Percentiles rank a stretch among this genome's conserved stretches.
These are phyloP conservation scores for Artemisia annua DNA, from an alignment of 129 eudicot genomes.

Conservation along the genomic window DNA sequence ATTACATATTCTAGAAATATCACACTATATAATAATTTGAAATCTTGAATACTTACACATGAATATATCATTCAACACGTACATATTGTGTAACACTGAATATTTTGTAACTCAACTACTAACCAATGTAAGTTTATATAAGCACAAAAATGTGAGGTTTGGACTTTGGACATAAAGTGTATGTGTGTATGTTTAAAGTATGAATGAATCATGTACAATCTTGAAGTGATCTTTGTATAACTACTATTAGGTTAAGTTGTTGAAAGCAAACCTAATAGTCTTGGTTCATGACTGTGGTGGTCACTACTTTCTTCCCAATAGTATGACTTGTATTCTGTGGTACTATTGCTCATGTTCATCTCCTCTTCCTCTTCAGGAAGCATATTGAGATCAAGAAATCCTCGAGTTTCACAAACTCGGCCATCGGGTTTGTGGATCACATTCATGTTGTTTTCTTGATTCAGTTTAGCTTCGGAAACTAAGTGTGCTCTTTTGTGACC, in stretches of 20 bases:
- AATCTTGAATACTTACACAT: conserved; percentile 5
- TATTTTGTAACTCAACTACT: conserved; percentile 1
- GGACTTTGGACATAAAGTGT: conserved; percentile 19
- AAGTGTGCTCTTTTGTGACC: conserved; percentile 91
- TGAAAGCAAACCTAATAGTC: conserved; percentile 29
- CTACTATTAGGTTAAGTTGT: conserved; percentile 20
- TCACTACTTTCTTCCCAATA: conserved; percentile 51
- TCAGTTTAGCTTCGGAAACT: conserved; percentile 51
- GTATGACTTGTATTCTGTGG: conserved; percentile 55
- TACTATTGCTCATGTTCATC: conserved; percentile 36
- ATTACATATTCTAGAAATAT: neutral
- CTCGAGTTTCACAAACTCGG: conserved; percentile 34
- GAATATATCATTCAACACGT: neutral
- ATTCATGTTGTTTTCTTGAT: conserved; percentile 28
- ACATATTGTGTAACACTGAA: neutral
- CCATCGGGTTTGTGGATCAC: conserved; percentile 32
- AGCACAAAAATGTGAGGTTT: conserved; percentile 19
- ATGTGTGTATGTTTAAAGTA: conserved; percentile 1
- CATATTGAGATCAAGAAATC: conserved; percentile 83
- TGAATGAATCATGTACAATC: conserved; percentile 31
- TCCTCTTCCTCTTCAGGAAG: conserved; percentile 62
- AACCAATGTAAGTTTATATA: conserved; percentile 19
- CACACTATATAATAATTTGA: neutral
- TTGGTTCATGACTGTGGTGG: conserved; percentile 55
- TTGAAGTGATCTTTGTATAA: conserved; percentile 13